Percentiles rank a stretch among this genome's conserved stretches.
Conservation (phyloP, 2,329 filamentous ascomycete species). For the Colletotrichum aenigma region DNA sequence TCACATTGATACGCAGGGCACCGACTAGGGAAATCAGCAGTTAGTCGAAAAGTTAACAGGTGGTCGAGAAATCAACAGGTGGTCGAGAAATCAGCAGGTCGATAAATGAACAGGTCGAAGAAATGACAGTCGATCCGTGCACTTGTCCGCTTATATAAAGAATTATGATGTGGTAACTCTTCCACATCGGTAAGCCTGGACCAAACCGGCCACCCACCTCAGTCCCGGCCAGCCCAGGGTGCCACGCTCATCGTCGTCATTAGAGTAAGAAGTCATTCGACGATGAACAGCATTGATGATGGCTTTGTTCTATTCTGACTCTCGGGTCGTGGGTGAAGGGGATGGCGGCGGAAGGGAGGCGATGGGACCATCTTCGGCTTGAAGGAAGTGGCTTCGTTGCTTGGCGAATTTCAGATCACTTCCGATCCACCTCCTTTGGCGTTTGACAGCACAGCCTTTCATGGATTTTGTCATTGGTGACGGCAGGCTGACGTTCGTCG, state of each 20-base stretch:
- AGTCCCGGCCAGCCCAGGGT: background rate
- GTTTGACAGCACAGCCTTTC: too few relatives aligned
- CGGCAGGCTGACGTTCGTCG: too few relatives aligned
- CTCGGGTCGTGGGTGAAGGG: too few relatives aligned
- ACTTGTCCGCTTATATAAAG: background rate
- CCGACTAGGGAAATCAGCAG: background rate
- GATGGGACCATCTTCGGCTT: too few relatives aligned
- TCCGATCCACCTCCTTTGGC: too few relatives aligned
- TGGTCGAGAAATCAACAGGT: background rate
- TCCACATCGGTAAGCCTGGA: background rate
- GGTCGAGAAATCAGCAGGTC: too few relatives aligned
- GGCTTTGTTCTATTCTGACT: too few relatives aligned
- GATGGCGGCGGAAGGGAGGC: too few relatives aligned
- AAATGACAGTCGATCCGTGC: background rate
- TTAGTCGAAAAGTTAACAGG: background rate
- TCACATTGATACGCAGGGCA: background rate
- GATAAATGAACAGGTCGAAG: background rate
- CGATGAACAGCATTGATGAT: background rate
- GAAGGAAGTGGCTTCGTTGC: too few relatives aligned
- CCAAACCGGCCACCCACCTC: background rate
- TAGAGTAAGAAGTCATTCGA: background rate
- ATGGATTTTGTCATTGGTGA: too few relatives aligned
- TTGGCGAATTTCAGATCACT: too few relatives aligned
- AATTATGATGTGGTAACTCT: background rate
- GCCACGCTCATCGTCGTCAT: background rate